Evolutionary conservation across 805 yeast genomes (phyloP).

Genomic region (Kodamaea restingae): DNA sequence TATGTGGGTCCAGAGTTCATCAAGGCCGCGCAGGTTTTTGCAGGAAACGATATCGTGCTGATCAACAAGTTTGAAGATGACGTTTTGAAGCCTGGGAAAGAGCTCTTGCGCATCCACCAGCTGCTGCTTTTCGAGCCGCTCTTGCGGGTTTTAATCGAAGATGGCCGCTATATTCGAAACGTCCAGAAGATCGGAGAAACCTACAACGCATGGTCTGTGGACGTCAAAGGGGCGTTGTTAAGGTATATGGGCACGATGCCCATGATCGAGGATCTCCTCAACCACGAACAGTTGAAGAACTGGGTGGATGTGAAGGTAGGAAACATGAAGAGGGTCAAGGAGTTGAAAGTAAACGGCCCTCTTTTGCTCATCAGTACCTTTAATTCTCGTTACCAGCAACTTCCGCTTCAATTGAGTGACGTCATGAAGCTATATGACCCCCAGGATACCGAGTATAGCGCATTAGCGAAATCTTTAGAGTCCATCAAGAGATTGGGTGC

Average conservation of each 20-base stretch:
- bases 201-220: slow-evolving; percentile 59
- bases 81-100: slow-evolving; percentile 54
- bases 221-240: slow-evolving; percentile 51
- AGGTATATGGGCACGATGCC: slow-evolving; percentile 61
- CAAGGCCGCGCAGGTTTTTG: slow-evolving; percentile 23
- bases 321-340: slow-evolving; percentile 47
- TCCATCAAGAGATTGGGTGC: slow-evolving; percentile 53
- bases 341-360: slow-evolving; percentile 38
- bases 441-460: slow-evolving; percentile 48
- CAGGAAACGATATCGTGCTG: slow-evolving; percentile 17
- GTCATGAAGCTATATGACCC: slow-evolving; percentile 43
- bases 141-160: slow-evolving; percentile 49
- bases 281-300: slow-evolving; percentile 46
- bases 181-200: slow-evolving; percentile 50
- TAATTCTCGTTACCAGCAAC: slow-evolving; percentile 43
- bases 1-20: slow-evolving; percentile 39
- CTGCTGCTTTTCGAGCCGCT: slow-evolving; percentile 55
- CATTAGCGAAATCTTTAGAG: slow-evolving; percentile 49
- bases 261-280: slow-evolving; percentile 52
- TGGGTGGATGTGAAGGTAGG: slow-evolving; percentile 56
- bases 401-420: slow-evolving; percentile 61
- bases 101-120: slow-evolving; percentile 53
- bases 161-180: slow-evolving; percentile 63
- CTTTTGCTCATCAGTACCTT: slow-evolving; percentile 39
- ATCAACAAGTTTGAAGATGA: slow-evolving; percentile 52